These are phyloP conservation scores for Suhomyces chickasaworum DNA, from an alignment of 1,139 yeast species.

Conservation along the genomic window DNA sequence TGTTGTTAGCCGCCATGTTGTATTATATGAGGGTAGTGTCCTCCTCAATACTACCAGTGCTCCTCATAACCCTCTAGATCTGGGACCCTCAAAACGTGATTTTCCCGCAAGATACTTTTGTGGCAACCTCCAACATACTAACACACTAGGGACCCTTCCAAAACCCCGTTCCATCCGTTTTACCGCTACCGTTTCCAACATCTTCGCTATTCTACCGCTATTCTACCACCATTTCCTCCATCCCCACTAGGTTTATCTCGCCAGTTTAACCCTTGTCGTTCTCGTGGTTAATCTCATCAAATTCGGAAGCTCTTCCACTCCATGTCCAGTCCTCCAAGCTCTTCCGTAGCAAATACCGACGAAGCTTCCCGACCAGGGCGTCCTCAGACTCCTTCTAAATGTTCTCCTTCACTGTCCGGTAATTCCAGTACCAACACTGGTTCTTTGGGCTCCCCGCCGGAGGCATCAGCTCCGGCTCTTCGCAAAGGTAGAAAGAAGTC, in stretches of 20 bases:
- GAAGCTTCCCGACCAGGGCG: not conserved
- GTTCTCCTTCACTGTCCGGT: not conserved
- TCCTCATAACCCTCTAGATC: not conserved
- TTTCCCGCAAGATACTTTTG: constrained; percentile 3
- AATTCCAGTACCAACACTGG: not conserved
- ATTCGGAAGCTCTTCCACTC: not conserved
- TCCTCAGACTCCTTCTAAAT: constrained; percentile 1
- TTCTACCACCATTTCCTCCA: not conserved
- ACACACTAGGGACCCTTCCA: not conserved
- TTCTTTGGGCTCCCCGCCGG: constrained; percentile 1
- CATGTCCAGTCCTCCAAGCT: constrained; percentile 1
- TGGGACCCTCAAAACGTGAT: constrained; percentile 6
- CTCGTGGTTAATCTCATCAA: not conserved
- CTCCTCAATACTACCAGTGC: not conserved
- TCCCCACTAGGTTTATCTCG: not conserved
- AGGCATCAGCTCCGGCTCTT: constrained; percentile 2
- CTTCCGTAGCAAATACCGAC: not conserved
- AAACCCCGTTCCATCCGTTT: not conserved
- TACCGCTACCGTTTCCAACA: not conserved
- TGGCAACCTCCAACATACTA: constrained; percentile 2
- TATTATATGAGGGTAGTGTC: too few relatives aligned
- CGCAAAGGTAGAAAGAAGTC: constrained; percentile 17
- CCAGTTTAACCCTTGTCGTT: not conserved
- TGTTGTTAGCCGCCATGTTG: not conserved
- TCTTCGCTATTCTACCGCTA: not conserved